Evolutionary conservation across 257 asterid species (phyloP).

Genomic region (Petunia axillaris): DNA sequence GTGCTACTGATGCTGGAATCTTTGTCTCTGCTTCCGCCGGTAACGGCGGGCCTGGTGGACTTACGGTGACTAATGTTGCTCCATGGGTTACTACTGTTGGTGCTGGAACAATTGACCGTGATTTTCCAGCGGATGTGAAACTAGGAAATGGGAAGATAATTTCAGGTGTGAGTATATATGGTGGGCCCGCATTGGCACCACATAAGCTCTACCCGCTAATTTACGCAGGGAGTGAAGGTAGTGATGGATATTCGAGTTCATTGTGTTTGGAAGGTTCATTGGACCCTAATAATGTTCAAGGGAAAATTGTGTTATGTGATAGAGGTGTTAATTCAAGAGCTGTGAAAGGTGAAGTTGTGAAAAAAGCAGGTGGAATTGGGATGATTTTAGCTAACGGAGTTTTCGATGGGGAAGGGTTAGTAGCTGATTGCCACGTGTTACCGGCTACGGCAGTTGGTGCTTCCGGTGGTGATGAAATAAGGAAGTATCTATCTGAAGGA

Average conservation of each 20-base stretch:
- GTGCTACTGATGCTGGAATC: slow-evolving; percentile 70
- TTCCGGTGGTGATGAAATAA: slow-evolving; percentile 58
- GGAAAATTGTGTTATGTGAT: slow-evolving; percentile 76
- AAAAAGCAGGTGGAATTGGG: slow-evolving; percentile 83
- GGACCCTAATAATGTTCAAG: slow-evolving; percentile 57
- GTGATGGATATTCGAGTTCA: slow-evolving; percentile 78
- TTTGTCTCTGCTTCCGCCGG: slow-evolving; percentile 94
- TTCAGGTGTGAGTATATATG: slow-evolving; percentile 70
- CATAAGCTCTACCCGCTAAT: slow-evolving; percentile 63
- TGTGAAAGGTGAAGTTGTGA: slow-evolving; percentile 84
- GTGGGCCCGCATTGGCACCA: slow-evolving; percentile 69
- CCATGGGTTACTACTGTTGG: slow-evolving; percentile 97
- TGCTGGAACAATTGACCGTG: slow-evolving; percentile 82
- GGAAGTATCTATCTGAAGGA: slow-evolving; percentile 56
- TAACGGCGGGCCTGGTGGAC: slow-evolving; percentile 83
- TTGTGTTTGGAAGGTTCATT: slow-evolving; percentile 78
- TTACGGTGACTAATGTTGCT: slow-evolving; percentile 80
- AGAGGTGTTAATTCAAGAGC: slow-evolving; percentile 81
- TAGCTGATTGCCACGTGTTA: slow-evolving; percentile 82
- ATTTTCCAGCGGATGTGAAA: slow-evolving; percentile 78
- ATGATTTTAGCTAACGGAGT: slow-evolving; percentile 89
- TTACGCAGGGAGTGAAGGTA: slow-evolving; percentile 83
- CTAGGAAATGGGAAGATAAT: slow-evolving; percentile 70
- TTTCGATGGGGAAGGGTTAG: slow-evolving; percentile 82
- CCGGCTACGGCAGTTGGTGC: slow-evolving; percentile 89